Conservation (phyloP, 768 basidiomycete genomes). For the Mycena alexandri region DNA sequence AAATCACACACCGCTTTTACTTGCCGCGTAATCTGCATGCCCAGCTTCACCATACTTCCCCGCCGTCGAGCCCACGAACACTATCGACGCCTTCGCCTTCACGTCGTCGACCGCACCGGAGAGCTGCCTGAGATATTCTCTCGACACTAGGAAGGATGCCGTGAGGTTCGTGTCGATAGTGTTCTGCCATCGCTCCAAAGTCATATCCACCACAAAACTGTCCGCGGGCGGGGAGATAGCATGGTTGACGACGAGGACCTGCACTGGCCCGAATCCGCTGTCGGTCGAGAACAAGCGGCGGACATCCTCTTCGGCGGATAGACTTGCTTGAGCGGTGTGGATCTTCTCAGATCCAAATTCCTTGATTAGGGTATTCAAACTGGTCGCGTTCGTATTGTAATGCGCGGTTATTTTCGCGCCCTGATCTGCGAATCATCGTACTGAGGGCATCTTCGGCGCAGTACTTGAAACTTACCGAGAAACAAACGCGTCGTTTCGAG, state of each 20-base stretch:
- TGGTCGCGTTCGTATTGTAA: constrained; percentile 67
- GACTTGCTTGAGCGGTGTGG: constrained; percentile 65
- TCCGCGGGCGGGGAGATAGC: too few species aligned
- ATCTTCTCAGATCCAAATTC: constrained; percentile 51
- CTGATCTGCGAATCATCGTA: constrained; percentile 58
- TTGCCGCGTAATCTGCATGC: constrained; percentile 16
- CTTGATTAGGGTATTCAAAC: constrained; percentile 56
- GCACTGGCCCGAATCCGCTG: constrained; percentile 21
- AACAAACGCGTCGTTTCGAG: constrained; percentile 70
- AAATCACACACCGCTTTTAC: constrained; percentile 12
- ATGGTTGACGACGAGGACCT: too few species aligned
- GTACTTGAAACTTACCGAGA: constrained; percentile 64
- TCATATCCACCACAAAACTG: too few species aligned
- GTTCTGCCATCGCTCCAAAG: too few species aligned
- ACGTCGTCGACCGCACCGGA: too few species aligned
- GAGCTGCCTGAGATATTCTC: too few species aligned
- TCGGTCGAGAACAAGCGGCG: constrained; percentile 58
- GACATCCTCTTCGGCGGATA: constrained; percentile 70
- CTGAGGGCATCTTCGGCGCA: too few species aligned
- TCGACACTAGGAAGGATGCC: too few species aligned
- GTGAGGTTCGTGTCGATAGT: too few species aligned
- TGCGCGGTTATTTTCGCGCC: constrained; percentile 81
- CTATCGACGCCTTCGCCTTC: too few species aligned
- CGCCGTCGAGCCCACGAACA: too few species aligned
- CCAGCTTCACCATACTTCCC: too few species aligned